Evolutionary conservation across 1,139 yeast genomes (phyloP), one percentile per base, ranked within the genome.

Genomic region (Suzukiozyma palmioleophila): DNA sequence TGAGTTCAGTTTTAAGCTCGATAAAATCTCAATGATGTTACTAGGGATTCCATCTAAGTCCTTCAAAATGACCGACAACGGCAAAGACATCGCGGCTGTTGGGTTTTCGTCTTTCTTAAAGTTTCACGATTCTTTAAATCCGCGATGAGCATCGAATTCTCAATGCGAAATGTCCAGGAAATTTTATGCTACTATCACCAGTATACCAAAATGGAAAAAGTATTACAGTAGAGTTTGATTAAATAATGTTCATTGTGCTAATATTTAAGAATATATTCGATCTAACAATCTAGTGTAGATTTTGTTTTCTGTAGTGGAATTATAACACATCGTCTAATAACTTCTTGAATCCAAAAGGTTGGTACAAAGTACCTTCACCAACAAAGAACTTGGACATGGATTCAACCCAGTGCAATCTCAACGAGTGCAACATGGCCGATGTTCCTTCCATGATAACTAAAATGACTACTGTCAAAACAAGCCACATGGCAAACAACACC

Each of bases 361-460:
- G 77, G 55, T 81, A 84, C 16, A 81, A 73, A 42, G 75, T 63
- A 51, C 94, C 94, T 54, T 84, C 92, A 63, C 94, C 94, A 58
- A 81, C 90, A 50, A 84, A 84, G 61, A 79, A 84, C 64, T 84
- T 84, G 43, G 89, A 81, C 94, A 84, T 84, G 30, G 89, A 78
- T 60, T 84, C 94, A 41, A 84, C 94, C 94, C 94, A 84, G 58
- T 84, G 94, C 57, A 84, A 73, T 71, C 94, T 80, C 57, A 84
- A 74, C 22, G 90, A 79, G 60, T 84, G 94, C 59, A 84, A 73
- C 94, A 84, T 84, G 33, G 94, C 94, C 28, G 90, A 83, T 0
- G 94, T 84, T 49, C 94, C 94, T 62, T 84, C 94, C 94, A 84
- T 84, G 39, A 81, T 64, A 21, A 84, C 94, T 58, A 84, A 71